Evolutionary conservation across 2,329 filamentous ascomycete genomes (phyloP), one percentile per base, ranked within the genome.

Genomic region (Claviceps pazoutovae): DNA sequence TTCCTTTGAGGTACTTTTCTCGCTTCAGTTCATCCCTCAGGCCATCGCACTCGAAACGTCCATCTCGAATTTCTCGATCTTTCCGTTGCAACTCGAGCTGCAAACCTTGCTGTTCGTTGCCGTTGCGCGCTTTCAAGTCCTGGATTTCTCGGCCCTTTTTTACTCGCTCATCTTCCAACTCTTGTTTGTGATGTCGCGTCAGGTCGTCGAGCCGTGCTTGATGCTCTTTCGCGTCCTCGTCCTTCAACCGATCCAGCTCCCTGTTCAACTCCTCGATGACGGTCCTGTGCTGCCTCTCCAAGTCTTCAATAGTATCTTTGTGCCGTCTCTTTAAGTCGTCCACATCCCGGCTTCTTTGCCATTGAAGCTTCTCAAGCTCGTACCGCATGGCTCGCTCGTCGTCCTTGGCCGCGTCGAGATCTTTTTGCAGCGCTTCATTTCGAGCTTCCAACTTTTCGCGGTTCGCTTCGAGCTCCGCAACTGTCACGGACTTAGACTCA

Each of bases 181-280:
- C 80, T 19, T 73, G 72, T 41, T 82, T 76, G 55, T 85, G 73
- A 46, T 77, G 78, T 50, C 79, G 74, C 59, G 80, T 78, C 37
- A 88, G 59, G 4, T 80, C 76, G 5, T 82, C 78, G 16, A 91
- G 61, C 49, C 86, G 83, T 50, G 87, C 82, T 54, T 80, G 75
- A 57, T 91, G 82, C 46, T 77, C 73, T 52, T 75, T 79, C 14
- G 75, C 69, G 41, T 73, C 67, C 68, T 72, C 56, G 57, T 68
- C 64, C 69, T 67, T 68, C 4, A 69, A 48, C 34, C 60, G 61
- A 14, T 66, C 63, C 5, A 69, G 72, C 52, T 81, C 77, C 50
- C 76, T 70, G 50, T 64, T 68, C 44, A 73, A 53, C 3, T 65
- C 61, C 8, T 69, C 66, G 2, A 68, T 60, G 16, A 61, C 59